Base-by-base conservation (phyloP, 352 stramenopile genomes). In the Phytophthora fragariaefolia region DNA sequence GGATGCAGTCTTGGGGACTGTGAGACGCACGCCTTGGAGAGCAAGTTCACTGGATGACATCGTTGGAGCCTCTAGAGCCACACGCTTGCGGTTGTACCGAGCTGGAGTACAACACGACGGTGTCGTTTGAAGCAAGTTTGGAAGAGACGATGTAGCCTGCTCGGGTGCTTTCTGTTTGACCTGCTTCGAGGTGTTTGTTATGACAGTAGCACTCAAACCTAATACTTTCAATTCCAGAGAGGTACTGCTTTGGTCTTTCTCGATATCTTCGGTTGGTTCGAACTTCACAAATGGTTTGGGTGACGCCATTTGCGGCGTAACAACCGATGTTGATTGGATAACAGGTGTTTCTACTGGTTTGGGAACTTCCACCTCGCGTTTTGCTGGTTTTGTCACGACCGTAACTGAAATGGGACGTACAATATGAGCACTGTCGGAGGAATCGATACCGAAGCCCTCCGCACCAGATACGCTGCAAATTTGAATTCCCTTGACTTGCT, bases 251-350 rank as follows among this genome's bases (percentile, higher is more conserved):
- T 52, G 9, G 7, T 53, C 1, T 45, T 61, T 55, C n/a, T 42
- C 47, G 7, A 24, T 6, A 6, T 8, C 23, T 17, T 9, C 46
- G 12, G 1, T 13, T 0, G 2, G 2, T 32, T 75, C 54, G 17
- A 71, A 23, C n/a, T 61, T 72, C 17, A 71, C 40, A 40, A 66
- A 71, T 26, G 62, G 51, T 2, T 67, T 71, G 1, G 67, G 45
- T 7, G 51, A 36, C 12, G 45, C 6, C 1, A 48, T 3, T 23
- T 0, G 7, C 49, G 18, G 1, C 1, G 58, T 63, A 8, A 61
- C 17, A n/a, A 32, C 12, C 17, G 22, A 4, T 5, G 17, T 23
- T 5, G 32, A 18, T 3, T 13, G 0, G 22, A 40, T 3, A 12
- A 20, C 22, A 6, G 17, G 6, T 6, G 23, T 24, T 38, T 56